phyloP scores from a whole-genome alignment of 495 filamentous ascomycete species.

The Talaromyces borbonicus region DNA sequence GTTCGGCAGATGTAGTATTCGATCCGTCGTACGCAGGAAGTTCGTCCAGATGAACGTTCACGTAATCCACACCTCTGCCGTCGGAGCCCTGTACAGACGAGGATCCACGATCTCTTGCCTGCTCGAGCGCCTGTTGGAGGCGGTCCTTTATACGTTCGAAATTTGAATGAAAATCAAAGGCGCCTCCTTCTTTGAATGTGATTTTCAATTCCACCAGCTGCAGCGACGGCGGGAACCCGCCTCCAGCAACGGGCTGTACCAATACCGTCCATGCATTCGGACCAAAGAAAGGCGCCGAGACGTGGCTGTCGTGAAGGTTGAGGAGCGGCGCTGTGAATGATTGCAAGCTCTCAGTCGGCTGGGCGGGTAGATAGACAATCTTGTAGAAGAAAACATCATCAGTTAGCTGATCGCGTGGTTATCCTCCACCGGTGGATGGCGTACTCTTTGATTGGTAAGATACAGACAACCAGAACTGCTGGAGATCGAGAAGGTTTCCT shows the following conservation, averaged over 20 bases:
- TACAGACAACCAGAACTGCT: slow-evolving; percentile 56
- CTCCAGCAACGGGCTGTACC: slow-evolving; percentile 69
- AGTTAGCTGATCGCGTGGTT: slow-evolving; percentile 4
- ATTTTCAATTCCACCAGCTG: slow-evolving; percentile 68
- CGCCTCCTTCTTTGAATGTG: slow-evolving; percentile 89
- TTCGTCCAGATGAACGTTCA: slow-evolving; percentile 63
- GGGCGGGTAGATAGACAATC: slow-evolving; percentile 82
- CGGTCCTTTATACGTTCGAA: slow-evolving; percentile 82
- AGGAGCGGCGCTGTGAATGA: slow-evolving; percentile 86
- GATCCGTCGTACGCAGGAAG: slow-evolving; percentile 66
- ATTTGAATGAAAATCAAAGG: slow-evolving; percentile 77
- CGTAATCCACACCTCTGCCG: slow-evolving; percentile 36
- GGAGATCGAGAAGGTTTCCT: slow-evolving; percentile 45
- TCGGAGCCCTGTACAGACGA: slow-evolving; percentile 9
- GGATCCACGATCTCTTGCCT: slow-evolving; percentile 42
- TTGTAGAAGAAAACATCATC: slow-evolving; percentile 20
- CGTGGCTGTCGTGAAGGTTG: slow-evolving; percentile 78
- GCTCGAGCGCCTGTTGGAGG: slow-evolving; percentile 66
- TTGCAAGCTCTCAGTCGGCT: slow-evolving; percentile 56
- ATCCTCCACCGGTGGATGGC: slow-evolving; percentile 10
- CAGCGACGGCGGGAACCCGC: slow-evolving; percentile 72
- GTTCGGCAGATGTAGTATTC: slow-evolving; percentile 10
- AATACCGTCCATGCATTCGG: slow-evolving; percentile 82
- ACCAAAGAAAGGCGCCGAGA: slow-evolving; percentile 89
- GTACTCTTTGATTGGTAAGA: slow-evolving; percentile 85